These are phyloP conservation scores for Pugionium cornutum DNA, from an alignment of 345 rosid genomes.

Conservation along the genomic window DNA sequence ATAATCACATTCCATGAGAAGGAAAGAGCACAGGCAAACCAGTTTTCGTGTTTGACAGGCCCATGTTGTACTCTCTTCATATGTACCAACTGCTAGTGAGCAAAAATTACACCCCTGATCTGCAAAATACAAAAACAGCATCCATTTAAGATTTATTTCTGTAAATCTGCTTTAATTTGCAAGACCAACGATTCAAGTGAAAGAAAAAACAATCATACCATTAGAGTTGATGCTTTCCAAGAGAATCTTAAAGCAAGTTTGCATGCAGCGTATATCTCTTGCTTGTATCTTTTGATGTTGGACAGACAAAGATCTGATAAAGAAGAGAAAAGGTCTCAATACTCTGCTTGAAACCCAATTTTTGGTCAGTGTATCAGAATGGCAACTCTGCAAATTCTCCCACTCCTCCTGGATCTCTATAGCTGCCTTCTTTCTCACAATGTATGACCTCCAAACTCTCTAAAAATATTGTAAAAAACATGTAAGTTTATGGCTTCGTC, in stretches of 20 bases:
- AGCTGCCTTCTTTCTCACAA: slow-evolving; percentile 58
- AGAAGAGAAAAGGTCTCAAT: slow-evolving; percentile 77
- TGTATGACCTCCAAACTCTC: slow-evolving; percentile 81
- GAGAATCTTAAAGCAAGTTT: slow-evolving; percentile 66
- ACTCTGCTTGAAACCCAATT: slow-evolving; percentile 65
- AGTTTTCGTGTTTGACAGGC: slow-evolving; percentile 64
- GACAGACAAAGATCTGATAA: slow-evolving; percentile 49
- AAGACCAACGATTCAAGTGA: background rate
- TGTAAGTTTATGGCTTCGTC: slow-evolving; percentile 8
- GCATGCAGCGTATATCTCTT: slow-evolving; percentile 57
- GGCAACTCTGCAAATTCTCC: slow-evolving; percentile 49
- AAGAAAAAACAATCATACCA: slow-evolving; percentile 48
- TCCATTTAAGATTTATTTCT: background rate
- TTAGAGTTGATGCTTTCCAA: slow-evolving; percentile 73
- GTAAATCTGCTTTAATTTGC: background rate
- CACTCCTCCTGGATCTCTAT: slow-evolving; percentile 64
- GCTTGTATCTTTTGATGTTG: slow-evolving; percentile 45
- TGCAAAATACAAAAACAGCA: slow-evolving; percentile 39
- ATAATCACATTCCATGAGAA: slow-evolving; percentile 56
- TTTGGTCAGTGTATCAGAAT: slow-evolving; percentile 44
- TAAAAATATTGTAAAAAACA: slow-evolving; percentile 36
- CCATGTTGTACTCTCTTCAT: slow-evolving; percentile 74
- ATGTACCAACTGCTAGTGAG: slow-evolving; percentile 56
- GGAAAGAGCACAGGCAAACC: slow-evolving; percentile 63
- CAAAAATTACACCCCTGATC: slow-evolving; percentile 72